phyloP scores from a whole-genome alignment of 2,329 filamentous ascomycete species.

The Canariomyces notabilis region DNA sequence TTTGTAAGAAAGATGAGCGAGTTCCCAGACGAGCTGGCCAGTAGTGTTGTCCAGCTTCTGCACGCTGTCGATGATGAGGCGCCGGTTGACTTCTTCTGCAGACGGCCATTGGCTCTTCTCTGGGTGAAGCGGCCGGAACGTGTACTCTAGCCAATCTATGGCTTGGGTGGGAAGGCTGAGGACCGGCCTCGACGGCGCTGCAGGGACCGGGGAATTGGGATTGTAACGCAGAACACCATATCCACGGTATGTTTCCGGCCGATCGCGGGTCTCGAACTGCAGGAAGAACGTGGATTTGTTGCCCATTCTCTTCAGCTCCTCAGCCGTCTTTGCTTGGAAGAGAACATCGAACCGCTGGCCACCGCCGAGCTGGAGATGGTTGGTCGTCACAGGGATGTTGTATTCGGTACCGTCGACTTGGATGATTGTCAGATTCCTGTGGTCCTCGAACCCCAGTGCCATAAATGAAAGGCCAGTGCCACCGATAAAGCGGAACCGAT shows the following conservation, averaged over 20 bases:
- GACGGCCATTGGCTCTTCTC: slow-evolving; percentile 33
- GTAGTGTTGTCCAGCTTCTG: slow-evolving; percentile 32
- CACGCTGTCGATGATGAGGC: slow-evolving; percentile 42
- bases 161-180: slow-evolving; percentile 33
- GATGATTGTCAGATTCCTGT: slow-evolving; percentile 53
- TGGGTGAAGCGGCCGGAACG: slow-evolving; percentile 35
- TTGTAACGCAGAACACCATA: slow-evolving; percentile 42
- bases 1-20: slow-evolving; percentile 43
- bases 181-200: slow-evolving; percentile 27
- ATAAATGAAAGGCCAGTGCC: slow-evolving; percentile 50
- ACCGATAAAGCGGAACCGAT: slow-evolving; percentile 58
- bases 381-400: slow-evolving; percentile 42
- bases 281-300: slow-evolving; percentile 38
- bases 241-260: slow-evolving; percentile 39
- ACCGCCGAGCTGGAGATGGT: slow-evolving; percentile 49
- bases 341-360: slow-evolving; percentile 59
- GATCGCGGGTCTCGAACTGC: slow-evolving; percentile 44
- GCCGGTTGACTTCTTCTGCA: slow-evolving; percentile 45
- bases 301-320: slow-evolving; percentile 36
- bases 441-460: slow-evolving; percentile 51
- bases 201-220: slow-evolving; percentile 9
- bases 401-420: slow-evolving; percentile 55
- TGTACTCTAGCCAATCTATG: slow-evolving; percentile 42
- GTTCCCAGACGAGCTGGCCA: slow-evolving; percentile 34
- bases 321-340: slow-evolving; percentile 46